phyloP scores from a whole-genome alignment of 495 filamentous ascomycete species.

The Terfezia boudieri region DNA sequence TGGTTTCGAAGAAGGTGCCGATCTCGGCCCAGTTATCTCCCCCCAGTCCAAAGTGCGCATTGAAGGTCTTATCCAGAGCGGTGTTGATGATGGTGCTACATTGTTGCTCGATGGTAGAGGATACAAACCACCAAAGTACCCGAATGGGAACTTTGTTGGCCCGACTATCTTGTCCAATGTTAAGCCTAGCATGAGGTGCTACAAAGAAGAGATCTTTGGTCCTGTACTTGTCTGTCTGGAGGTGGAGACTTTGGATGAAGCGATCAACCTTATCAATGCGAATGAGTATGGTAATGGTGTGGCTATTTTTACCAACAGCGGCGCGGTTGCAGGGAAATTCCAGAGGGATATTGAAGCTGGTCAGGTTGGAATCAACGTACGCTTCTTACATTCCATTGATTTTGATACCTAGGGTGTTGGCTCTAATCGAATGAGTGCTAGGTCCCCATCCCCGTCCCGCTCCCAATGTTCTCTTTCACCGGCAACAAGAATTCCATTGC shows the following conservation, averaged over 20 bases:
- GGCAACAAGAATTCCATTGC: constrained; percentile 95
- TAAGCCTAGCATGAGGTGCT: constrained; percentile 78
- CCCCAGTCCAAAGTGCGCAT: constrained; percentile 83
- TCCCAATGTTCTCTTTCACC: constrained; percentile 94
- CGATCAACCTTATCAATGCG: constrained; percentile 38
- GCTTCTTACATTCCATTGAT: constrained; percentile 33
- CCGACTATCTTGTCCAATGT: constrained; percentile 93
- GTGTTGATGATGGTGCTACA: constrained; percentile 80
- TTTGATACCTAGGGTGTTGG: neutral
- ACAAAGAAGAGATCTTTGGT: constrained; percentile 92
- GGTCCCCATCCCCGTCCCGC: constrained; percentile 36
- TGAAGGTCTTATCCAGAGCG: constrained; percentile 65
- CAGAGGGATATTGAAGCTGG: constrained; percentile 47
- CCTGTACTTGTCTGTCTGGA: constrained; percentile 78
- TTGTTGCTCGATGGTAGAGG: constrained; percentile 87
- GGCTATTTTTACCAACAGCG: constrained; percentile 40
- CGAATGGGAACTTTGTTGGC: constrained; percentile 86
- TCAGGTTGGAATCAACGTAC: constrained; percentile 58
- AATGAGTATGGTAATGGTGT: constrained; percentile 48
- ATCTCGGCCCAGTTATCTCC: constrained; percentile 89
- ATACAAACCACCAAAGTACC: constrained; percentile 74
- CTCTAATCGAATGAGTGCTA: neutral
- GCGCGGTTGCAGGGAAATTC: constrained; percentile 37
- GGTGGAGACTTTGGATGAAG: constrained; percentile 61
- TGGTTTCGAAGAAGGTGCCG: constrained; percentile 83